These are phyloP conservation scores for Hygrophoropsis aurantiaca DNA, from an alignment of 768 basidiomycete genomes.

Conservation along the genomic window DNA sequence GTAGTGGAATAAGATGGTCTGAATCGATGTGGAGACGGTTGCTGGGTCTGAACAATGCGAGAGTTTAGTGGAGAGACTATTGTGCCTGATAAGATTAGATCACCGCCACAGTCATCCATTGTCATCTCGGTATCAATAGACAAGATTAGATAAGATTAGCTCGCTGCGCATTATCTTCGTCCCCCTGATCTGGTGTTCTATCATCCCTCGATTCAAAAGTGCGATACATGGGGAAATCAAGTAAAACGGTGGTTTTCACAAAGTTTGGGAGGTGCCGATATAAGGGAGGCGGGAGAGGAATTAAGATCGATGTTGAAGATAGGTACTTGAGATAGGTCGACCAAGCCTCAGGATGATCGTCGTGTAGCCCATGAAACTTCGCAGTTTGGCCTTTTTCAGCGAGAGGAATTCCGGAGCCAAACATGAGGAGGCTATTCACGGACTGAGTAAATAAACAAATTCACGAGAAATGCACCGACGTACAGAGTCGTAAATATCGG, in stretches of 20 bases:
- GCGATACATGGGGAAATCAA: slow-evolving; percentile 62
- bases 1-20: slow-evolving; percentile 7
- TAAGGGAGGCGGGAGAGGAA: slow-evolving; percentile 57
- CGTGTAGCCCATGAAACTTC: slow-evolving; percentile 53
- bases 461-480: slow-evolving; percentile 16
- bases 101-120: too few species aligned
- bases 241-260: slow-evolving; percentile 53
- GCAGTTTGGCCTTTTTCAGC: slow-evolving; percentile 68
- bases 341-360: slow-evolving; percentile 46
- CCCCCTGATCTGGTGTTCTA: slow-evolving; percentile 30
- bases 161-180: neutral
- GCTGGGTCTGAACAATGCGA: slow-evolving; percentile 6
- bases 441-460: neutral
- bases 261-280: slow-evolving; percentile 51
- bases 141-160: neutral
- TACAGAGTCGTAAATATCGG: slow-evolving; percentile 68
- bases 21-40: neutral
- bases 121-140: neutral
- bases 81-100: slow-evolving; percentile 23
- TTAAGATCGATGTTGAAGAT: slow-evolving; percentile 53
- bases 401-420: slow-evolving; percentile 67
- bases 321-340: slow-evolving; percentile 56
- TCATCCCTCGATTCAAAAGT: slow-evolving; percentile 54
- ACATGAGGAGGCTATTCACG: slow-evolving; percentile 59
- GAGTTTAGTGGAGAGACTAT: slow-evolving; percentile 6